Evolutionary conservation across 371 early-diverging fungal genomes (phyloP), one percentile per base, ranked within the genome.

Genomic region (Mortierella sp.): DNA sequence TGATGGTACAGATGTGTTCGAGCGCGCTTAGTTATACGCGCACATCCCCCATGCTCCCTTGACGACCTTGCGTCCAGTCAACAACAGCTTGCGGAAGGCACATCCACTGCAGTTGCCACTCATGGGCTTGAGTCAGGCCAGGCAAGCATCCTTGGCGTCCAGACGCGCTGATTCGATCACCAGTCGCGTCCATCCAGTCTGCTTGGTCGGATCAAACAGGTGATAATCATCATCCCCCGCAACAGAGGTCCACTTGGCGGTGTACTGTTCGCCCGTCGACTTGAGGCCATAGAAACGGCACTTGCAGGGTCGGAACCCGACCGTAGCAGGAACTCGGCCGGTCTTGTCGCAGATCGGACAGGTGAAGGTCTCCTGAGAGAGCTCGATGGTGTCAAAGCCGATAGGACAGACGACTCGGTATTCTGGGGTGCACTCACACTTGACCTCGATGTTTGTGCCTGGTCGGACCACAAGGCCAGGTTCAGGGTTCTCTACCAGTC

Each of bases 241-340:
- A 6, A 64, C 77, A n/a, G 16, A 10, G 16, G 41, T 53, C 73
- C 77, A 77, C 0, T 40, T 58, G 39, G 69, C 64, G 0, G 64
- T 68, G 55, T 68, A 65, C 53, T 64, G 68, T 22, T 72, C 45
- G 4, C 72, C 77, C 13, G 66, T 44, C 0, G n/a, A 19, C 48
- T 64, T 71, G 48, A 68, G 63, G 1, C 73, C 77, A 50, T 68
- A 52, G 55, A 72, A 77, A 1, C 77, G 68, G 40, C 69, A 72
- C 47, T 64, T 71, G 73, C 77, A 77, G 8, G 4, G 4, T 26
- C 8, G 4, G 45, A 77, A 71, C n/a, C 72, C 68, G 3, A 72
- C 77, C 24, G 61, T 47, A 41, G 43, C 44, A 2, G 65, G 43
- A 19, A 39, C 39, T 0, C 29, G n/a, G 41, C 65, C 22, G 4